Percentiles rank a stretch among this genome's conserved stretches.
Conservation (phyloP, 116 monocot genomes). For the Dioscorea cayenensis region DNA sequence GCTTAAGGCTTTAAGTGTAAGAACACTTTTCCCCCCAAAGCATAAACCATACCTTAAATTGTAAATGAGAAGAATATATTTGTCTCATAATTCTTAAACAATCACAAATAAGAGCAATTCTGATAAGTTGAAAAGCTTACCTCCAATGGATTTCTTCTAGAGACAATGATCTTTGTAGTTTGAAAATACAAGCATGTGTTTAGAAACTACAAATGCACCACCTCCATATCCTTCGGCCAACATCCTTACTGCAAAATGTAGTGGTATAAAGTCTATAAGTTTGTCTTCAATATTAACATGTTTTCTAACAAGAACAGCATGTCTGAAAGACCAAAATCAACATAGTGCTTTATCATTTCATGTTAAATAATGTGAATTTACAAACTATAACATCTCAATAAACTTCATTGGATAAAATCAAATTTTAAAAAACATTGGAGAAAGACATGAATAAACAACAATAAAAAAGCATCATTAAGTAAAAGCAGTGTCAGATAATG, state of each 20-base stretch:
- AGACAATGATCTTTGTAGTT: conserved; percentile 89
- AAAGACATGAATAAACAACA: not conserved
- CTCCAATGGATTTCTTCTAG: conserved; percentile 62
- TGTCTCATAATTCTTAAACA: too few relatives aligned
- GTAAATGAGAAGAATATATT: too few relatives aligned
- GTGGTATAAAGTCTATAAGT: conserved; percentile 61
- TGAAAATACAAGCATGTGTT: conserved; percentile 66
- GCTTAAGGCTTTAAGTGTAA: too few relatives aligned
- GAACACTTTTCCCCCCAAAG: too few relatives aligned
- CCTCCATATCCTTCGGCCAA: conserved; percentile 94
- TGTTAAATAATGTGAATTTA: not conserved
- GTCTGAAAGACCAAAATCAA: conserved; percentile 25
- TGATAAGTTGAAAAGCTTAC: conserved; percentile 24
- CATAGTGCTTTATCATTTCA: not conserved
- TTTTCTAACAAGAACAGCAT: conserved; percentile 79
- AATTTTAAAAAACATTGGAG: not conserved
- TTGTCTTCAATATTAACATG: conserved; percentile 32
- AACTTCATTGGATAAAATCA: not conserved
- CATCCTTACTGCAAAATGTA: conserved; percentile 67
- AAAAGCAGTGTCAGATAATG: too few relatives aligned
- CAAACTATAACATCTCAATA: not conserved
- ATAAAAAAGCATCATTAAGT: not conserved
- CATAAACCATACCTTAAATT: too few relatives aligned
- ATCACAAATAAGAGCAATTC: not conserved
- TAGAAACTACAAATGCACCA: conserved; percentile 60